Conservation (phyloP, 108 stramenopile genomes). For the Pseudonitzschia pungens region DNA sequence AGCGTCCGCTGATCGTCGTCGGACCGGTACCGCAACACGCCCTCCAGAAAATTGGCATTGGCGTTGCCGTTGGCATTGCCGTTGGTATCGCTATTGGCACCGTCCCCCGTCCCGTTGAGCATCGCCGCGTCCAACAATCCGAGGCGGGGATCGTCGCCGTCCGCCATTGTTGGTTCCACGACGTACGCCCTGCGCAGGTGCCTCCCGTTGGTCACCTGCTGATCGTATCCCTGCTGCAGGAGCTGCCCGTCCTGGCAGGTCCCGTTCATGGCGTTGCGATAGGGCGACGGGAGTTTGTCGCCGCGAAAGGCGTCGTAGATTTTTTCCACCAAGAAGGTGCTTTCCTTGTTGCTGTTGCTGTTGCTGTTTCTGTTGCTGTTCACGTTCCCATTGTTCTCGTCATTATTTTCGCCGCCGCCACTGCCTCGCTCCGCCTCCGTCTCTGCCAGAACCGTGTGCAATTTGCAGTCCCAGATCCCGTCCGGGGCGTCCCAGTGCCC, state of each 20-base stretch:
- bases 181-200: slow-evolving; percentile 75
- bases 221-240: slow-evolving; percentile 72
- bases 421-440: background rate
- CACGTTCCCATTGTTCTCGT: background rate
- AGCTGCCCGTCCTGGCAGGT: slow-evolving; percentile 90
- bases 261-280: slow-evolving; percentile 60
- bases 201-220: slow-evolving; percentile 77
- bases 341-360: background rate
- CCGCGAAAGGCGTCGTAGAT: slow-evolving; percentile 58
- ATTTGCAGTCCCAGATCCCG: slow-evolving; percentile 69
- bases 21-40: slow-evolving; percentile 56
- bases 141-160: slow-evolving; percentile 23
- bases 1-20: slow-evolving; percentile 87
- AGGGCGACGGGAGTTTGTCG: slow-evolving; percentile 6
- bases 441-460: slow-evolving; percentile 55
- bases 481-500: slow-evolving; percentile 56
- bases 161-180: slow-evolving; percentile 44
- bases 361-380: too few species aligned
- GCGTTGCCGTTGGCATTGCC: background rate
- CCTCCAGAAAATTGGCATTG: slow-evolving; percentile 8
- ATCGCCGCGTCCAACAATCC: slow-evolving; percentile 38
- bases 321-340: slow-evolving; percentile 66
- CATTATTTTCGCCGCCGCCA: background rate
- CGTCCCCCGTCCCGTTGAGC: slow-evolving; percentile 1
- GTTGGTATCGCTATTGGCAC: too few species aligned